These are phyloP conservation scores for Corinectria fuckeliana DNA, from an alignment of 2,329 filamentous ascomycete species.

Conservation along the genomic window DNA sequence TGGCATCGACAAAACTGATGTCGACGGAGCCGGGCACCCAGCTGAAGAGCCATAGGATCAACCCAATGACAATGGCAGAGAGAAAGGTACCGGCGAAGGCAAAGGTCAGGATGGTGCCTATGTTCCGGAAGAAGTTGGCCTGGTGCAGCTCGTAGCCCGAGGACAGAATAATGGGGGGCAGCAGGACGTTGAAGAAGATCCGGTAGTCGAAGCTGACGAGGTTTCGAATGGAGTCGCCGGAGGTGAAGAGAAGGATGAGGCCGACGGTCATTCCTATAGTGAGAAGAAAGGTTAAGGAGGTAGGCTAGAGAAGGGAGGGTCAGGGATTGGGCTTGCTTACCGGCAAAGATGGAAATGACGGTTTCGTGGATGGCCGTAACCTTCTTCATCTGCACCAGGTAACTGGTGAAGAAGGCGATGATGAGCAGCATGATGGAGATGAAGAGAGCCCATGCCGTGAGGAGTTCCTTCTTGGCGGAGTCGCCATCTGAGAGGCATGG, in stretches of 20 bases:
- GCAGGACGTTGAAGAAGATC: conserved; percentile 98
- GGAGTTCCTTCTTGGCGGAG: conserved; percentile 89
- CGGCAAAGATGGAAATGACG: conserved; percentile 96
- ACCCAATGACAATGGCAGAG: conserved; percentile 90
- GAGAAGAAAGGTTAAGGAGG: neutral
- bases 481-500: conserved; percentile 65
- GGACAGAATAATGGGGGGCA: conserved; percentile 97
- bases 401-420: conserved; percentile 93
- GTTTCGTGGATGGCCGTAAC: conserved; percentile 98
- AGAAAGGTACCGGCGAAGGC: conserved; percentile 97
- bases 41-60: conserved; percentile 89
- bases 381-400: conserved; percentile 94
- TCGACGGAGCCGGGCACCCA: conserved; percentile 82
- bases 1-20: conserved; percentile 92
- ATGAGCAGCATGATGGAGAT: conserved; percentile 96
- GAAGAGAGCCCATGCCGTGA: conserved; percentile 95
- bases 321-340: conserved; percentile 49
- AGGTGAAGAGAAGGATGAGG: conserved; percentile 81
- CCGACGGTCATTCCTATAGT: conserved; percentile 89
- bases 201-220: conserved; percentile 98
- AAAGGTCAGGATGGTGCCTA: conserved; percentile 95
- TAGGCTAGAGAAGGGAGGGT: conserved; percentile 32
- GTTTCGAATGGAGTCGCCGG: conserved; percentile 83
- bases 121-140: conserved; percentile 98
- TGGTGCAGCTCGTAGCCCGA: conserved; percentile 98